A percentile compares a stretch with the other conserved stretches of the same genome.
phyloP scores from a whole-genome alignment of 306 rosid species.

The Senna siamea region DNA sequence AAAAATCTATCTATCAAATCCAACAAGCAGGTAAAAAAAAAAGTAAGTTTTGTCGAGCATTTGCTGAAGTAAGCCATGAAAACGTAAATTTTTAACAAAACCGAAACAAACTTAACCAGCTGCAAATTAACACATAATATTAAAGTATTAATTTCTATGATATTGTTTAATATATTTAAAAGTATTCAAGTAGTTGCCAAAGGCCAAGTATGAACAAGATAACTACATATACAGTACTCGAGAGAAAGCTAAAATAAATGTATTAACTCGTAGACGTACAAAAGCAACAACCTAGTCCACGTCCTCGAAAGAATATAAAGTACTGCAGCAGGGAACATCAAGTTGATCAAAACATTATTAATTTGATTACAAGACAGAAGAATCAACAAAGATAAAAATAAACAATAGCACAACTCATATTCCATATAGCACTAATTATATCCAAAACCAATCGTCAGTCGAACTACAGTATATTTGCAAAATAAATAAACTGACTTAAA shows the following conservation, averaged over 20 bases:
- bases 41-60: slow-evolving; percentile 11
- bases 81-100: slow-evolving; percentile 7
- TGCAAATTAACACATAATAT: slow-evolving; percentile 13
- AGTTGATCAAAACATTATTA: slow-evolving; percentile 13
- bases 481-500: not conserved
- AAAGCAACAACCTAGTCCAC: not conserved
- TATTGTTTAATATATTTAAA: slow-evolving; percentile 8
- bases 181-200: not conserved
- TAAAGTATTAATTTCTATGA: not conserved
- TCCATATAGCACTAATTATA: not conserved
- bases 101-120: slow-evolving; percentile 15
- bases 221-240: not conserved
- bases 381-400: not conserved
- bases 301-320: not conserved
- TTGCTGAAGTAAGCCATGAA: slow-evolving; percentile 16
- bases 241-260: slow-evolving; percentile 23
- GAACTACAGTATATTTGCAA: not conserved
- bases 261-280: not conserved
- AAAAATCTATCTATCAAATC: slow-evolving; percentile 16
- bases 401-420: not conserved
- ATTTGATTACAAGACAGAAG: not conserved
- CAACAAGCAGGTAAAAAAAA: slow-evolving; percentile 16
- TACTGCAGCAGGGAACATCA: slow-evolving; percentile 3
- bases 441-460: not conserved
- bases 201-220: slow-evolving; percentile 13